Conservation (phyloP, 2,329 filamentous ascomycete genomes). For the Cercospora sesami region DNA sequence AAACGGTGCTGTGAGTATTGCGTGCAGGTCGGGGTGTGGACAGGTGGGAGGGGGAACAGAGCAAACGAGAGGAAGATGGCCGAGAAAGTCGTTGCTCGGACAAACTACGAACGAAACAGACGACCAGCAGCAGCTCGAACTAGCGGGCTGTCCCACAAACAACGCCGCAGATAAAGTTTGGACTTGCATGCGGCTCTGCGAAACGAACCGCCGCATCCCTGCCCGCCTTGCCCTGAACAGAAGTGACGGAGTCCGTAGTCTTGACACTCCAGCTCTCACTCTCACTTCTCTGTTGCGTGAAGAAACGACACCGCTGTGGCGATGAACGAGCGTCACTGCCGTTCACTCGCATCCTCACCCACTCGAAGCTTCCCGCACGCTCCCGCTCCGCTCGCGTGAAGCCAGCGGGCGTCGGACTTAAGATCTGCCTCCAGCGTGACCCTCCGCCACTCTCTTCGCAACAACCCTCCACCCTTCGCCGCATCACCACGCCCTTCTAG, state of each 20-base stretch:
- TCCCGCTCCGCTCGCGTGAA: neutral
- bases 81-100: constrained; percentile 1
- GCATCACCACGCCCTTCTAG: neutral
- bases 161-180: neutral
- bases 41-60: neutral
- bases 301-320: neutral
- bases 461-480: neutral
- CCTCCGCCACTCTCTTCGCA: neutral
- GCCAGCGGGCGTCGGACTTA: neutral
- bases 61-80: neutral
- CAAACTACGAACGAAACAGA: neutral
- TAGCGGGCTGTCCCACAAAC: constrained; percentile 3
- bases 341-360: neutral
- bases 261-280: neutral
- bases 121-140: neutral
- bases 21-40: neutral
- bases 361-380: neutral
- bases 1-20: neutral
- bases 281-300: neutral
- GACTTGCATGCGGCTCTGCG: constrained; percentile 2
- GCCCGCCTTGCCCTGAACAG: neutral
- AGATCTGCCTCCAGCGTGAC: neutral
- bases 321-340: neutral
- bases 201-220: constrained; percentile 2
- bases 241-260: neutral